Conservation (phyloP, 306 rosid genomes). For the Carpinus fangiana region DNA sequence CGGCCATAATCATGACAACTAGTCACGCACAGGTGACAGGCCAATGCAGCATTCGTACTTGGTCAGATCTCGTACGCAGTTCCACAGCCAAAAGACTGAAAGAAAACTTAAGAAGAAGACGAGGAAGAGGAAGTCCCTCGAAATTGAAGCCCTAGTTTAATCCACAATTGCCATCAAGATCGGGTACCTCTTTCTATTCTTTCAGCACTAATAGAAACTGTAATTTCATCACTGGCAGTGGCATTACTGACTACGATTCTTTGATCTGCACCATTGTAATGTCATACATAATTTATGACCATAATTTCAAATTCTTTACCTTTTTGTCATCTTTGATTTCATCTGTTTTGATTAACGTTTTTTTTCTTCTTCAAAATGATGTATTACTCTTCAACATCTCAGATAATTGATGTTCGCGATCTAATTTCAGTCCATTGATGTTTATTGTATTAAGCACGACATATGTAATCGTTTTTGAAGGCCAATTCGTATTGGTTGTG, state of each 20-base stretch:
- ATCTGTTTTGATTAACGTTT: too few relatives aligned
- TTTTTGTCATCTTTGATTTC: too few relatives aligned
- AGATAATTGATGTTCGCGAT: too few relatives aligned
- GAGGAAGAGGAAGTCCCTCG: neutral
- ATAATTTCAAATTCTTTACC: neutral
- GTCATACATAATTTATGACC: neutral
- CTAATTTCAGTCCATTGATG: neutral
- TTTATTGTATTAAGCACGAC: neutral
- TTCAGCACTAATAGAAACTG: neutral
- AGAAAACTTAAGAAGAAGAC: neutral
- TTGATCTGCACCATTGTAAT: neutral
- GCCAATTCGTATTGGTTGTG: neutral
- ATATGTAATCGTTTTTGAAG: neutral
- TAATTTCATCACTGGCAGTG: neutral
- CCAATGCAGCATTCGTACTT: neutral
- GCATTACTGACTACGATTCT: neutral
- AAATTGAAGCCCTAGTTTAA: neutral
- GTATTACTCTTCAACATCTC: too few relatives aligned
- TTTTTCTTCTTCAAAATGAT: neutral
- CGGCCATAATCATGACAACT: constrained; percentile 9
- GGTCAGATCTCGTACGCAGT: neutral
- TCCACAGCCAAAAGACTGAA: neutral
- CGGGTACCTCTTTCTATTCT: neutral
- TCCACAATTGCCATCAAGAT: neutral
- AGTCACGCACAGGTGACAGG: constrained; percentile 1